Evolutionary conservation across 352 stramenopile species (phyloP), one percentile per base, ranked within the genome.

Genomic region (Pythium plurisporium): DNA sequence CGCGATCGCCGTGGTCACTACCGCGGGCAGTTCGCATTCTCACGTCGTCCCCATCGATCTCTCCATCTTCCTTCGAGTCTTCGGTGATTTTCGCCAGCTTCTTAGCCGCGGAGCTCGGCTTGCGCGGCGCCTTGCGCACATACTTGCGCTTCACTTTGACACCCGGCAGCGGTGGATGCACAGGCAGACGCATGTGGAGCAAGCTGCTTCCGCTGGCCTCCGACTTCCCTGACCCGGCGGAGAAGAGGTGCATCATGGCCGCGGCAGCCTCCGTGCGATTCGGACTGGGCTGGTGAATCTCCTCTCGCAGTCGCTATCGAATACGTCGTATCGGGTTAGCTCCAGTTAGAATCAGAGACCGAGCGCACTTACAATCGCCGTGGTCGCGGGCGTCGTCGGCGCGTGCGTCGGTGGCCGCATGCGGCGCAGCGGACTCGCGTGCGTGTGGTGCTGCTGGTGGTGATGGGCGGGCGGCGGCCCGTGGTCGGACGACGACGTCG

Each of bases 161-260:
- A 1, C 43, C 53, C 4, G 59, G 57, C 8, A 64, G 33, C n/a
- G 45, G 56, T 33, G 56, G 60, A 49, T 55, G 67, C 30, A 48
- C 22, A 19, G 26, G 63, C 25, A 67, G 25, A 10, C 62, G 62
- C 49, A 48, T 41, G 15, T 23, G 40, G 20, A 51, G 11, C 31
- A 47, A 31, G n/a, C 11, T 26, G 17, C 53, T 29, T 23, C 27
- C 52, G 11, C 15, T 64, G 55, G 50, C 69, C 59, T 67, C 47
- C 19, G 23, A 60, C 7, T 55, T 55, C 15, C 19, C 36, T 14
- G 48, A 51, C 6, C 46, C 25, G 5, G 8, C 26, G 22, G 76
- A 67, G 37, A 92, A 73, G 15, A 92, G 46, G 55, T 89, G 72
- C 79, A 92, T 86, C 82, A 92, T 92, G 20, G 82, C 82, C 1